A percentile compares a stretch with the other conserved stretches of the same genome.
phyloP scores from a whole-genome alignment of 768 basidiomycete species.

The Phylloporus sp. region DNA sequence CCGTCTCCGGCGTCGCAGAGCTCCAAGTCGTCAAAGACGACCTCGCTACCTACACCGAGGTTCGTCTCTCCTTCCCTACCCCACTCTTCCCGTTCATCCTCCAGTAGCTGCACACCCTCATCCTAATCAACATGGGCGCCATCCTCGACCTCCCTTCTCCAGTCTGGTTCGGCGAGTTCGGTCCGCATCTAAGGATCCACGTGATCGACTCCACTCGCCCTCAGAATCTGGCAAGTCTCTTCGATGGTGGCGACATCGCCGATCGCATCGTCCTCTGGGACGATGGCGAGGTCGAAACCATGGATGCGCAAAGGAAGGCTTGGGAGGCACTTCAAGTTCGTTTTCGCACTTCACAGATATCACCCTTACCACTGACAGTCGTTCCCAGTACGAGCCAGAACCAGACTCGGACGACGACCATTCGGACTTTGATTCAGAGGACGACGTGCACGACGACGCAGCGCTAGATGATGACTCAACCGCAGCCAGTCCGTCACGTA shows the following conservation, averaged over 20 bases:
- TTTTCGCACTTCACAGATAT: background rate
- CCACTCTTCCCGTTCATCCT: background rate
- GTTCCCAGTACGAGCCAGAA: slow-evolving; percentile 68
- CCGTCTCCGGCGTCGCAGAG: slow-evolving; percentile 80
- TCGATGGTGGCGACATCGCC: slow-evolving; percentile 60
- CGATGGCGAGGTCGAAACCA: slow-evolving; percentile 70
- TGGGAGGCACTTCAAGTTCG: slow-evolving; percentile 81
- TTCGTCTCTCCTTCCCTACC: slow-evolving; percentile 29
- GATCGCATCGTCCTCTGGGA: slow-evolving; percentile 89
- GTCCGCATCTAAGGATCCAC: slow-evolving; percentile 64
- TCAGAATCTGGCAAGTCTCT: slow-evolving; percentile 82
- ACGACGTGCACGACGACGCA: slow-evolving; percentile 39
- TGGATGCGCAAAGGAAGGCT: slow-evolving; percentile 69
- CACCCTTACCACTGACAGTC: slow-evolving; percentile 6
- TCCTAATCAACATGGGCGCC: slow-evolving; percentile 89
- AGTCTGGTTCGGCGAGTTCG: slow-evolving; percentile 74
- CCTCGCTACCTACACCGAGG: slow-evolving; percentile 62
- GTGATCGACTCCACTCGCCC: slow-evolving; percentile 94
- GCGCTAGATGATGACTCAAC: slow-evolving; percentile 39
- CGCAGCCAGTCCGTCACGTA: slow-evolving; percentile 37
- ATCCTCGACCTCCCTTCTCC: slow-evolving; percentile 74
- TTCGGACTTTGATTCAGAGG: slow-evolving; percentile 44
- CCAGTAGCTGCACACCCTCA: slow-evolving; percentile 74
- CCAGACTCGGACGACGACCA: slow-evolving; percentile 57
- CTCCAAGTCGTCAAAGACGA: slow-evolving; percentile 63